Evolutionary conservation across 2,329 filamentous ascomycete genomes (phyloP), one percentile per base, ranked within the genome.

Genomic region (Alternaria alternata): DNA sequence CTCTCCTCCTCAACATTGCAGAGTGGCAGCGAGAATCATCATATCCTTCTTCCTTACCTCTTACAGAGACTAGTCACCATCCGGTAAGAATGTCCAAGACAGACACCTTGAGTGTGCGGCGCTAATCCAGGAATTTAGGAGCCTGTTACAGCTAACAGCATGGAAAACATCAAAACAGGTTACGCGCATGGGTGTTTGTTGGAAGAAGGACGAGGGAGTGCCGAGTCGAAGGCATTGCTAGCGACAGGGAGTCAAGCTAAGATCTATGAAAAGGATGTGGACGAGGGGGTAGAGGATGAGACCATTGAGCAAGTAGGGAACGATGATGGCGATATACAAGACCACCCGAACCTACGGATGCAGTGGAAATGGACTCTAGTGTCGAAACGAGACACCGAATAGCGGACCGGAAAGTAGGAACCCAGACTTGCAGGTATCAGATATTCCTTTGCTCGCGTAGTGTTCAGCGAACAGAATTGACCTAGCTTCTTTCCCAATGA

Each of bases 331-430:
- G 8, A 36, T 56, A 24, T 54, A 44, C 22, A 47, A 41, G 57
- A 58, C 14, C 66, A 68, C 57, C 56, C 61, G n/a, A 62, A 62
- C 14, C 16, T 63, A 57, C 56, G 28, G 18, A 55, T 66, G 57
- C 55, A 62, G 36, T 66, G 65, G 65, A 61, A 43, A 11, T 66
- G 63, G 64, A 65, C 63, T 16, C 59, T 59, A 20, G 14, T 64
- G 49, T 16, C 22, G 57, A 48, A 49, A 24, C 36, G 32, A 34
- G 26, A 57, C 11, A 18, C 63, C 69, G 39, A 66, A 73, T 24
- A 14, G 3, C 24, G 24, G 18, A 30, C 4, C 30, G 24, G 7
- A 24, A n/a, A 36, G 18, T 12, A 24, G 39, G 22, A 24, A 5
- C 5, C 12, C 5, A 12, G 11, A 14, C 20, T 16, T 3, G 39